phyloP scores from a whole-genome alignment of 805 yeast species.

The Candida khao-thaluensis region DNA sequence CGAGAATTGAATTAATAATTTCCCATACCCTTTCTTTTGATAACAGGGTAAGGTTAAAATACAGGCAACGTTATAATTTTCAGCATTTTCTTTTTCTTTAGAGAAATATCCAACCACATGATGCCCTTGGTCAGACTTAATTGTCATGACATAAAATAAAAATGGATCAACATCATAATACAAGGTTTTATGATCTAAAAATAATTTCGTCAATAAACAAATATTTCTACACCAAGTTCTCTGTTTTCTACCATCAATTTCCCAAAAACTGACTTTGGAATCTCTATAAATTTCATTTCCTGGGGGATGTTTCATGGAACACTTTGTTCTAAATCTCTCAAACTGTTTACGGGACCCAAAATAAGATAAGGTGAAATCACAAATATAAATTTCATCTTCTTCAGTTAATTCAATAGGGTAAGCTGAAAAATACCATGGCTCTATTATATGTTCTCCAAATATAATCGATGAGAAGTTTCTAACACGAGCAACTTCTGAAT shows the following conservation, averaged over 20 bases:
- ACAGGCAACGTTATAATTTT: constrained; percentile 95
- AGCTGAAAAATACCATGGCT: constrained; percentile 99
- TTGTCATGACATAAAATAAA: constrained; percentile 92
- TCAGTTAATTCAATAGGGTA: constrained; percentile 94
- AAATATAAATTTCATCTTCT: constrained; percentile 83
- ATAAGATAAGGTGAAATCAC: constrained; percentile 86
- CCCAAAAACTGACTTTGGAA: constrained; percentile 90
- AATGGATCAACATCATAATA: constrained; percentile 99
- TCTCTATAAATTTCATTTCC: constrained; percentile 97
- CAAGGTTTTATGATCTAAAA: constrained; percentile 91
- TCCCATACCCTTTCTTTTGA: constrained; percentile 93
- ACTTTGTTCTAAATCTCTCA: constrained; percentile 84
- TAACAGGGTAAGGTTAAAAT: constrained; percentile 93
- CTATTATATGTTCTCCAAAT: constrained; percentile 88
- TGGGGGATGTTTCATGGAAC: constrained; percentile 93
- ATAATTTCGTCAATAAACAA: constrained; percentile 84
- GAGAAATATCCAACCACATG: constrained; percentile 96
- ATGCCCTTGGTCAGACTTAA: constrained; percentile 85
- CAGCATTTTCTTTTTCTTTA: constrained; percentile 95
- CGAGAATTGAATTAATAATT: constrained; percentile 86
- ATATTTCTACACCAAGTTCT: constrained; percentile 96
- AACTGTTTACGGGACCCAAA: constrained; percentile 89
- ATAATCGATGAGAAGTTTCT: constrained; percentile 76
- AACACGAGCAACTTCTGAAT: constrained; percentile 85
- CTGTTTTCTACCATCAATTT: constrained; percentile 94